These are phyloP conservation scores for Corymbia calophylla DNA, from an alignment of 441 rosid species.

Conservation along the genomic window DNA sequence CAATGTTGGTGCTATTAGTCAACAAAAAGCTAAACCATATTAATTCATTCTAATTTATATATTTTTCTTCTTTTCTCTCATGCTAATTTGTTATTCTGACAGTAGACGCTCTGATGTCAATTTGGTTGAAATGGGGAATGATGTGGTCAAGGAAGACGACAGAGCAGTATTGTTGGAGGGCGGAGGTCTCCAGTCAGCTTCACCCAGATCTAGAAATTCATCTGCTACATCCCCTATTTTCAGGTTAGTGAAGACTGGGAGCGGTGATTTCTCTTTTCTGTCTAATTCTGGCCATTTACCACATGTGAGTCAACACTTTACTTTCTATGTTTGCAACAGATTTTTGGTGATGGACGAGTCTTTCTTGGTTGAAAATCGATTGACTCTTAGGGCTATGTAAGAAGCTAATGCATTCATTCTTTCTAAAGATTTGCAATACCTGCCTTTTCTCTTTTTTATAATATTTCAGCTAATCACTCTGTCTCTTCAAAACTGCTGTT, in stretches of 20 bases:
- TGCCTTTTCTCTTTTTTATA: not conserved
- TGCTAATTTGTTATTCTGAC: constrained; percentile 4
- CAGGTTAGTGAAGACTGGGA: constrained; percentile 18
- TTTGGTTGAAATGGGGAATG: constrained; percentile 41
- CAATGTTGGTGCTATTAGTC: not conserved
- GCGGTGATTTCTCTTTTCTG: not conserved
- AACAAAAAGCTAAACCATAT: not conserved
- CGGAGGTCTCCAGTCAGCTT: constrained; percentile 52
- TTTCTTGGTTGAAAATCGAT: constrained; percentile 56
- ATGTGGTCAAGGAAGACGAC: constrained; percentile 45
- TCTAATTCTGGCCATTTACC: not conserved
- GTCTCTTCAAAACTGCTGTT: not conserved
- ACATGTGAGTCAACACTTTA: not conserved
- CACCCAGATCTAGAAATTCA: constrained; percentile 37
- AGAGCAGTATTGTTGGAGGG: constrained; percentile 52
- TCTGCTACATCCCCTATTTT: constrained; percentile 43
- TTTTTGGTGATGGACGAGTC: constrained; percentile 56
- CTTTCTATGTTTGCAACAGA: constrained; percentile 17
- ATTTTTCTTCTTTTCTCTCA: not conserved
- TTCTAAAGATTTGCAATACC: not conserved
- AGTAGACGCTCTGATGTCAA: constrained; percentile 57
- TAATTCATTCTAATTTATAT: not conserved
- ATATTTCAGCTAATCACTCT: not conserved
- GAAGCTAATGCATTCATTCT: not conserved
- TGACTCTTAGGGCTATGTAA: constrained; percentile 65